Evolutionary conservation across 2,329 filamentous ascomycete genomes (phyloP).

Genomic region (Phyllosticta citriasiana): DNA sequence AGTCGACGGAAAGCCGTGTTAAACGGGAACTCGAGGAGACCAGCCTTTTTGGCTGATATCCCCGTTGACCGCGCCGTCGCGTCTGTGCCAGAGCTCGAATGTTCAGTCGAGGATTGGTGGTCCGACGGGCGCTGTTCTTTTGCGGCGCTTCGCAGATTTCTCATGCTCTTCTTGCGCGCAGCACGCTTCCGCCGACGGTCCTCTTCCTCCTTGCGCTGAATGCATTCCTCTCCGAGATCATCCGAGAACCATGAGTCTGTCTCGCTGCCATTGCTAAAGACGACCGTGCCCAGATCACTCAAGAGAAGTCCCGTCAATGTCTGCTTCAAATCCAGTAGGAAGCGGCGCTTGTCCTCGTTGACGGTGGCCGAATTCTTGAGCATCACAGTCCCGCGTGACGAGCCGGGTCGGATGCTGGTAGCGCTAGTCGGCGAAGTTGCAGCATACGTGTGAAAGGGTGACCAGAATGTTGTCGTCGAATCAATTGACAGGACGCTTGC

Average conservation of each 20-base stretch:
- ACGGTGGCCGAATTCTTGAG: conserved; percentile 45
- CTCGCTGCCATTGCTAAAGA: conserved; percentile 83
- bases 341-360: conserved; percentile 64
- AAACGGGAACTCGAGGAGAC: conserved; percentile 61
- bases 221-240: conserved; percentile 42
- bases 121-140: conserved; percentile 25
- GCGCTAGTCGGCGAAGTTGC: conserved; percentile 53
- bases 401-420: conserved; percentile 54
- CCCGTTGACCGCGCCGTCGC: conserved; percentile 32
- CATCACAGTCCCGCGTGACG: conserved; percentile 57
- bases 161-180: conserved; percentile 45
- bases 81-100: conserved; percentile 36
- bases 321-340: conserved; percentile 67
- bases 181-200: conserved; percentile 29
- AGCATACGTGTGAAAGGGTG: conserved; percentile 59
- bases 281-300: conserved; percentile 78
- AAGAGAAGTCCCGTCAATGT: conserved; percentile 74
- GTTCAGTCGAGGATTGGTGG: conserved; percentile 34
- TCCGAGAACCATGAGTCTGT: conserved; percentile 78
- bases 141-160: conserved; percentile 42
- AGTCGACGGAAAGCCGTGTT: conserved; percentile 69
- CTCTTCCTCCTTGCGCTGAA: conserved; percentile 28
- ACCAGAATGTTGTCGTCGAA: conserved; percentile 77
- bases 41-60: conserved; percentile 34
- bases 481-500: conserved; percentile 62